A percentile compares a stretch with the other conserved stretches of the same genome.
Evolutionary conservation across 192 early-diverging fungal genomes (phyloP).

Genomic region (Linnemannia hyalina): DNA sequence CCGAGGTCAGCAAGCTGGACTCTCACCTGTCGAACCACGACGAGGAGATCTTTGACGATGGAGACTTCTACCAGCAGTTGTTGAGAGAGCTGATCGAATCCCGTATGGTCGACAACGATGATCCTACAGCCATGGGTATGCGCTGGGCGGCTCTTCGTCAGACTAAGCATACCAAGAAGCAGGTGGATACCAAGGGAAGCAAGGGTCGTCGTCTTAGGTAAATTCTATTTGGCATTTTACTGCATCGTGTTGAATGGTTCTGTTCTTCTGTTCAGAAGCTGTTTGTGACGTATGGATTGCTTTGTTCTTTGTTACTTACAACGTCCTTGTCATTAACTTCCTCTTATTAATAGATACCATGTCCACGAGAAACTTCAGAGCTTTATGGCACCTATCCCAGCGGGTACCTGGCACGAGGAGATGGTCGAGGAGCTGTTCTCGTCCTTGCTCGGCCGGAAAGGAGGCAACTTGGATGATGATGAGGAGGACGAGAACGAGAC

Average conservation of each 20-base stretch:
- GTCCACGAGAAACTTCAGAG: conserved; percentile 97
- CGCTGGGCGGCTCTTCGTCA: conserved; percentile 87
- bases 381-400: conserved; percentile 94
- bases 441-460: conserved; percentile 81
- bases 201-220: conserved; percentile 92
- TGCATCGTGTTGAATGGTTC: not conserved
- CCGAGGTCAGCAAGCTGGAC: conserved; percentile 58
- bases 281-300: not conserved
- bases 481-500: conserved; percentile 42
- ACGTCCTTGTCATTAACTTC: not conserved
- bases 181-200: conserved; percentile 89
- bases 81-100: conserved; percentile 96
- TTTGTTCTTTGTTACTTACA: not conserved
- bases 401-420: conserved; percentile 93
- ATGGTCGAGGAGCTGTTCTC: conserved; percentile 94
- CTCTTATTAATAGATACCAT: conserved; percentile 72
- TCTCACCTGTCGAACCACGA: conserved; percentile 80
- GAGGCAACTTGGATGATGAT: conserved; percentile 37
- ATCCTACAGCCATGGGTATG: conserved; percentile 83
- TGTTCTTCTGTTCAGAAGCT: too few species aligned
- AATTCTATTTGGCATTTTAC: not conserved
- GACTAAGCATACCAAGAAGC: conserved; percentile 80
- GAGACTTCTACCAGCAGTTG: conserved; percentile 95
- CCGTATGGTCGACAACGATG: conserved; percentile 92
- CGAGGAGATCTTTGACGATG: conserved; percentile 94